These are phyloP conservation scores for Scheffersomyces cryptocercus DNA, from an alignment of 1,139 yeast species.

Conservation along the genomic window DNA sequence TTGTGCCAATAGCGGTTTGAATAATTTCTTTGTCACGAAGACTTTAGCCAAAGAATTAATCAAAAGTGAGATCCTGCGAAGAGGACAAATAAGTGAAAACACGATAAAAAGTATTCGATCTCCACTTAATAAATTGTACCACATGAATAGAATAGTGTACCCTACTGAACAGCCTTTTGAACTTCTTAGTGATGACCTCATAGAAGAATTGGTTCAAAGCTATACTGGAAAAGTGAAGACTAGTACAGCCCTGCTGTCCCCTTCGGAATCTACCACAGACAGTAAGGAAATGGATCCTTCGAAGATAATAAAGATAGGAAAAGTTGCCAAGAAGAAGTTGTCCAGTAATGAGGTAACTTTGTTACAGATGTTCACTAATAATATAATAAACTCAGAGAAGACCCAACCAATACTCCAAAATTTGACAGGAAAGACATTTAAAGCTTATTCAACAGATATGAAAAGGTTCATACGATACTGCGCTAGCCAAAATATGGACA, in stretches of 20 bases:
- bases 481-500: slow-evolving; percentile 1
- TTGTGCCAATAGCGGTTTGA: slow-evolving; percentile 2
- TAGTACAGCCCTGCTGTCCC: not conserved
- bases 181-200: slow-evolving; percentile 2
- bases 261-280: not conserved
- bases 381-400: slow-evolving; percentile 1
- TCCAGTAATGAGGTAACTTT: not conserved
- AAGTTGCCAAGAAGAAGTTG: not conserved
- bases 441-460: slow-evolving; percentile 5
- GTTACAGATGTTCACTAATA: slow-evolving; percentile 1
- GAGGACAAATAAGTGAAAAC: slow-evolving; percentile 4
- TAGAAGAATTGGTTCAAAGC: slow-evolving; percentile 2
- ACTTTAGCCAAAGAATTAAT: slow-evolving; percentile 4
- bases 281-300: not conserved
- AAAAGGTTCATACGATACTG: slow-evolving; percentile 3
- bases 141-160: slow-evolving; percentile 4
- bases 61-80: slow-evolving; percentile 1
- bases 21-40: slow-evolving; percentile 4
- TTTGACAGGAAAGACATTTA: slow-evolving; percentile 4
- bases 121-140: slow-evolving; percentile 4
- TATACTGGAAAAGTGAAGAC: not conserved
- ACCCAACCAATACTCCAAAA: slow-evolving; percentile 1
- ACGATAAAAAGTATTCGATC: slow-evolving; percentile 6
- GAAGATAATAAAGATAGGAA: slow-evolving; percentile 1
- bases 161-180: slow-evolving; percentile 1